Conservation (phyloP, 805 yeast species). For the Pichia nakasei region DNA sequence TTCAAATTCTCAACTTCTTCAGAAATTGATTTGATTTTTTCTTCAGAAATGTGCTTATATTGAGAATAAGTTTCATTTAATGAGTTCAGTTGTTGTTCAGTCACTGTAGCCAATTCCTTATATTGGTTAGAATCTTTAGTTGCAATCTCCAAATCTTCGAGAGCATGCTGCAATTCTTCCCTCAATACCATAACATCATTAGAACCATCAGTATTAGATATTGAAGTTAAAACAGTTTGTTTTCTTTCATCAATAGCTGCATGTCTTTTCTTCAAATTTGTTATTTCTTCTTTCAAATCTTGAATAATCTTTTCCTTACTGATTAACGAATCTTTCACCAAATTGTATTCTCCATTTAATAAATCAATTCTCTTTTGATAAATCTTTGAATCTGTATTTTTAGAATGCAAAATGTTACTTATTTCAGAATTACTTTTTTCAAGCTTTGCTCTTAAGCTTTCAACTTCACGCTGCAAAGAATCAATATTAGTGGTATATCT, state of each 20-base stretch:
- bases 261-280: conserved; percentile 26
- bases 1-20: conserved; percentile 13
- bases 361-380: conserved; percentile 54
- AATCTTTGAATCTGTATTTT: conserved; percentile 47
- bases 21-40: conserved; percentile 7
- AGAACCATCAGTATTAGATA: conserved; percentile 14
- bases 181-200: conserved; percentile 20
- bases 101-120: conserved; percentile 51
- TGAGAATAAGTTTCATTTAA: conserved; percentile 47
- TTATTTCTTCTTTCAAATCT: conserved; percentile 31
- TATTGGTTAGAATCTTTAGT: conserved; percentile 52
- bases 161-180: conserved; percentile 30
- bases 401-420: conserved; percentile 40
- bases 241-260: conserved; percentile 21
- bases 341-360: conserved; percentile 36
- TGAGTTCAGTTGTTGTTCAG: conserved; percentile 54
- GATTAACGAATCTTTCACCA: conserved; percentile 33
- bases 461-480: conserved; percentile 39
- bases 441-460: conserved; percentile 36
- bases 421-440: conserved; percentile 43
- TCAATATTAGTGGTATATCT: conserved; percentile 43
- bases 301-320: conserved; percentile 34
- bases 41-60: conserved; percentile 27
- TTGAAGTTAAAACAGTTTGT: conserved; percentile 22
- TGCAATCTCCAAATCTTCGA: conserved; percentile 47